Conservation (phyloP, 345 rosid genomes). For the Mallotus nudiflorus region DNA sequence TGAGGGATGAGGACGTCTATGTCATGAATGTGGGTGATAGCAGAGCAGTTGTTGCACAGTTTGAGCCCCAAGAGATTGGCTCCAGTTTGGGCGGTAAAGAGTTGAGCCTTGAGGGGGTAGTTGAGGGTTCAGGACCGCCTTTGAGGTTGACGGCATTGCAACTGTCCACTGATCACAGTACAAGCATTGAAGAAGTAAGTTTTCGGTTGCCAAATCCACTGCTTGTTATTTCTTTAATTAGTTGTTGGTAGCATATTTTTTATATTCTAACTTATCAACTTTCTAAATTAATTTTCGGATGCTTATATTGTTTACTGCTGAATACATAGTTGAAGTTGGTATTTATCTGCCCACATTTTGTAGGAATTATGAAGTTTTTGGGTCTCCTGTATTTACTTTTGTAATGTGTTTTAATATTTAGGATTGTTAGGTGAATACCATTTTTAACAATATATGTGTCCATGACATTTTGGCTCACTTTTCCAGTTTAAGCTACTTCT, state of each 20-base stretch:
- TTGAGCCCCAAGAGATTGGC: constrained; percentile 50
- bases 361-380: constrained; percentile 1
- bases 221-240: constrained; percentile 6
- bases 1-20: constrained; percentile 97
- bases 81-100: constrained; percentile 36
- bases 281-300: background rate
- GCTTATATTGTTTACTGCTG: constrained; percentile 9
- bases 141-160: constrained; percentile 75
- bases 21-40: constrained; percentile 99
- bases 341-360: background rate
- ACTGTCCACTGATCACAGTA: constrained; percentile 93
- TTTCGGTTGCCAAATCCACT: constrained; percentile 4
- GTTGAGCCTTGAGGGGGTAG: constrained; percentile 45
- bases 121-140: constrained; percentile 48
- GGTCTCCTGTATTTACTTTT: background rate
- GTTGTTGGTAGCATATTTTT: background rate
- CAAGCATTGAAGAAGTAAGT: constrained; percentile 93
- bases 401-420: background rate
- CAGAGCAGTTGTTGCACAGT: constrained; percentile 89
- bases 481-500: background rate
- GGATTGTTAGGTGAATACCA: constrained; percentile 6
- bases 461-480: background rate
- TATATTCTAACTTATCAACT: background rate
- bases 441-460: background rate
- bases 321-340: background rate